phyloP scores from a whole-genome alignment of 306 rosid genomes.

The Glycine tomentella region DNA sequence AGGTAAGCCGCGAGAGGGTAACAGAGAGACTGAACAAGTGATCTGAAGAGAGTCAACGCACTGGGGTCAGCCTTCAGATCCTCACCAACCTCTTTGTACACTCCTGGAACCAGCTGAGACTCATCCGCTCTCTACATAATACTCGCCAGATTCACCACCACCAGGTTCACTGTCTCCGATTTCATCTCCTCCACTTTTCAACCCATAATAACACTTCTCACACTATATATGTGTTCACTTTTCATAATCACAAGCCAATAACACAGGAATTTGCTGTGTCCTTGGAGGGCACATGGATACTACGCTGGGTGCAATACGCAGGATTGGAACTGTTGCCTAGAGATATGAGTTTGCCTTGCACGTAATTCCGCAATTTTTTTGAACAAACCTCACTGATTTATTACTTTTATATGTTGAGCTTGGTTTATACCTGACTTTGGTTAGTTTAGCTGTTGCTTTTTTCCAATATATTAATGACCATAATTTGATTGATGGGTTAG shows the following conservation, averaged over 20 bases:
- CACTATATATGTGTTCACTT: too few species aligned
- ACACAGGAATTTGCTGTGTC: too few species aligned
- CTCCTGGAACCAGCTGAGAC: slow-evolving; percentile 80
- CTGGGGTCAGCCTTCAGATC: slow-evolving; percentile 83
- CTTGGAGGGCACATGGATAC: not conserved
- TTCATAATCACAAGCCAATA: too few species aligned
- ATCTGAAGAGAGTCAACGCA: slow-evolving; percentile 76
- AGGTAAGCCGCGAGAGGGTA: slow-evolving; percentile 82
- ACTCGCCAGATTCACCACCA: slow-evolving; percentile 71
- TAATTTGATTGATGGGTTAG: too few species aligned
- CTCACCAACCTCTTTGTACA: slow-evolving; percentile 75
- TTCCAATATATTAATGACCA: not conserved
- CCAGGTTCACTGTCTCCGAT: slow-evolving; percentile 63
- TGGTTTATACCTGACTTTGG: not conserved
- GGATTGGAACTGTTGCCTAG: too few species aligned
- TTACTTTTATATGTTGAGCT: too few species aligned
- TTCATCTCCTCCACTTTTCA: slow-evolving; percentile 53
- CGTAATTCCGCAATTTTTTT: not conserved
- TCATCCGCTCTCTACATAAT: slow-evolving; percentile 85
- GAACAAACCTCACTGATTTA: not conserved
- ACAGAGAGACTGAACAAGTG: slow-evolving; percentile 74
- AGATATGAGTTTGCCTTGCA: not conserved
- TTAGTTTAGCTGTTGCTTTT: not conserved
- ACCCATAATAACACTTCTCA: too few species aligned
- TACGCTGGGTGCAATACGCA: not conserved